A percentile compares a stretch with the other conserved stretches of the same genome.
Evolutionary conservation across 495 filamentous ascomycete species (phyloP).

Genomic region (Penicillium paxilli): DNA sequence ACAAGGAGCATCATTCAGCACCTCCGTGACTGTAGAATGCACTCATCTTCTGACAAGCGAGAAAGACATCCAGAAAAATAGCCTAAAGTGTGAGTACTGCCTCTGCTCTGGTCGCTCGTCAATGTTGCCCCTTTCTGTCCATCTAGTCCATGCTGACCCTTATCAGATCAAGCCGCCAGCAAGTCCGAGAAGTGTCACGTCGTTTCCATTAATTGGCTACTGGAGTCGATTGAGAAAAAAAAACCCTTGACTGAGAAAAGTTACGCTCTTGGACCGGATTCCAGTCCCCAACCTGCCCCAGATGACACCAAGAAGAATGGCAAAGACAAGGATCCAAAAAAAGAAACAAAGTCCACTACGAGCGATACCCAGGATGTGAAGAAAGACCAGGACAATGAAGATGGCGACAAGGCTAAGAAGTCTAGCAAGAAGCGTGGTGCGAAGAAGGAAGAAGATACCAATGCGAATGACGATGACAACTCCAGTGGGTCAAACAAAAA

Average conservation of each 20-base stretch:
- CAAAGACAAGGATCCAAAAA: neutral
- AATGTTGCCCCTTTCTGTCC: neutral
- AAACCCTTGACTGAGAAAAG: slow-evolving; percentile 44
- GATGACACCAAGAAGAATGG: slow-evolving; percentile 6
- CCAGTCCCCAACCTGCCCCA: neutral
- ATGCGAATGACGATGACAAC: neutral
- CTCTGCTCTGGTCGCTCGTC: neutral
- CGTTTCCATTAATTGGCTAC: slow-evolving; percentile 63
- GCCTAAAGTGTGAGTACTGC: slow-evolving; percentile 36
- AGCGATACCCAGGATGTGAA: neutral
- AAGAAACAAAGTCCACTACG: neutral
- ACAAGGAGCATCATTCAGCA: slow-evolving; percentile 50
- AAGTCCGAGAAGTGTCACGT: slow-evolving; percentile 50
- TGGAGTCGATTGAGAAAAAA: slow-evolving; percentile 45
- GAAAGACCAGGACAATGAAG: neutral
- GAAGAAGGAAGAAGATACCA: too few relatives aligned
- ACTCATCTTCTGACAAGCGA: slow-evolving; percentile 63
- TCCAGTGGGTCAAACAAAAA: slow-evolving; percentile 26
- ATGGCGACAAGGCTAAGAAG: slow-evolving; percentile 23
- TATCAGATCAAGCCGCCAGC: slow-evolving; percentile 51
- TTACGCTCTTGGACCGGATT: slow-evolving; percentile 26
- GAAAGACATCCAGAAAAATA: slow-evolving; percentile 51
- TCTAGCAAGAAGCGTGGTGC: slow-evolving; percentile 30
- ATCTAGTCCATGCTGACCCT: neutral
- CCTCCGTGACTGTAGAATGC: slow-evolving; percentile 44